Conservation (phyloP, 2,329 filamentous ascomycete species). For the Cercospora sp. region DNA sequence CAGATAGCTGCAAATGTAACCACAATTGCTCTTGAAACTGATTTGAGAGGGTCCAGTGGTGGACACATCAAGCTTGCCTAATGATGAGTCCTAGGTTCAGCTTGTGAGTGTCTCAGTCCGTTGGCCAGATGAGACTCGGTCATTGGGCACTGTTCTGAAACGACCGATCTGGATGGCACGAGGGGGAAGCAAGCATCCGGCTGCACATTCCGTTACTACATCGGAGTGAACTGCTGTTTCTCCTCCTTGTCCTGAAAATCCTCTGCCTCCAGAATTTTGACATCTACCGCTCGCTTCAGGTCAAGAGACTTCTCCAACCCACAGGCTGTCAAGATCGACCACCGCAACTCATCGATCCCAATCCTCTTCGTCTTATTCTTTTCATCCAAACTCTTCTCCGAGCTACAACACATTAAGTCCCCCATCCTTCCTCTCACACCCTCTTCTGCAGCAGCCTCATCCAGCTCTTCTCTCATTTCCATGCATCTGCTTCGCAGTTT, state of each 20-base stretch:
- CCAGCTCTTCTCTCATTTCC: slow-evolving; percentile 44
- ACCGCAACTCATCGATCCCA: slow-evolving; percentile 63
- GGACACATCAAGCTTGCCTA: neutral
- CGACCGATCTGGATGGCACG: neutral
- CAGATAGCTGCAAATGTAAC: neutral
- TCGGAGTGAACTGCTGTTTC: slow-evolving; percentile 3
- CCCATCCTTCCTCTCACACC: slow-evolving; percentile 49
- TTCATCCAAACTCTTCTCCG: slow-evolving; percentile 50
- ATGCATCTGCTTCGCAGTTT: slow-evolving; percentile 45
- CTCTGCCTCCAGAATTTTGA: slow-evolving; percentile 7
- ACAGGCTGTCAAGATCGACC: slow-evolving; percentile 64
- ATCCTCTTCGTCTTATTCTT: slow-evolving; percentile 56
- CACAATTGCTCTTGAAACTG: neutral
- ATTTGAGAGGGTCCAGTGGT: neutral
- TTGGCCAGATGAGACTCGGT: neutral
- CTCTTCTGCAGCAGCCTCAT: slow-evolving; percentile 43
- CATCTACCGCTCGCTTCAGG: neutral
- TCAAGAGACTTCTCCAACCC: slow-evolving; percentile 50
- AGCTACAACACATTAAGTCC: slow-evolving; percentile 62
- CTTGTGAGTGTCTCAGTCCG: too few relatives aligned
- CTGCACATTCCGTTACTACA: neutral
- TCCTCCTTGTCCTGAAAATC: neutral
- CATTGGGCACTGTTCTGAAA: neutral
- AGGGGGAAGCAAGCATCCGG: neutral
- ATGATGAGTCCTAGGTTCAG: too few relatives aligned